Evolutionary conservation across 495 filamentous ascomycete species (phyloP).

Genomic region (Beverwykella pulmonaria): DNA sequence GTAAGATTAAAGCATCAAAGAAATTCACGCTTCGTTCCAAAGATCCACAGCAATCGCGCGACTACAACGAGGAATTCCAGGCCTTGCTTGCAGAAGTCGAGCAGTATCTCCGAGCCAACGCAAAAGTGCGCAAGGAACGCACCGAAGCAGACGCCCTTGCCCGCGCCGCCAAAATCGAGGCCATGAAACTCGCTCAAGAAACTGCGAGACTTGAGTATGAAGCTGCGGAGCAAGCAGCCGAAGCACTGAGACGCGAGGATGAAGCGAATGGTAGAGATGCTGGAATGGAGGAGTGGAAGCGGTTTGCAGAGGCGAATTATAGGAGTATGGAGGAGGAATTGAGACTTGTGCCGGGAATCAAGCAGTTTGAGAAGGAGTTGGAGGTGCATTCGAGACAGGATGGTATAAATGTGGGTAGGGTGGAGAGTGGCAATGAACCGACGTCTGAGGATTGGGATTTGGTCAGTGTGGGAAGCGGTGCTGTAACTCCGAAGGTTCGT

Average conservation of each 20-base stretch:
- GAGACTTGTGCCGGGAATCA: conserved; percentile 3
- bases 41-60: background rate
- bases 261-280: background rate
- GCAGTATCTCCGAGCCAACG: background rate
- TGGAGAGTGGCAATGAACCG: background rate
- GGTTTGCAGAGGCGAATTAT: background rate
- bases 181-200: background rate
- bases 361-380: conserved; percentile 30
- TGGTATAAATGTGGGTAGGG: background rate
- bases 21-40: background rate
- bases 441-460: conserved; percentile 21
- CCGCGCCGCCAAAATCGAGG: background rate
- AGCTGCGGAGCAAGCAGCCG: background rate
- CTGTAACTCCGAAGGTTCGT: conserved; percentile 3
- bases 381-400: conserved; percentile 2
- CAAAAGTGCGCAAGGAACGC: conserved; percentile 18
- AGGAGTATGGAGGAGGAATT: conserved; percentile 11
- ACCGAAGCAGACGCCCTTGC: conserved; percentile 20
- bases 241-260: background rate
- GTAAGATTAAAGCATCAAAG: conserved; percentile 29
- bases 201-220: background rate
- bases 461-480: conserved; percentile 16
- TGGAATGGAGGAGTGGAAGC: background rate
- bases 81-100: background rate
- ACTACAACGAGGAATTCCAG: conserved; percentile 7